Evolutionary conservation across 2,329 filamentous ascomycete species (phyloP), one percentile per base, ranked within the genome.

Genomic region (Fusarium succisae): DNA sequence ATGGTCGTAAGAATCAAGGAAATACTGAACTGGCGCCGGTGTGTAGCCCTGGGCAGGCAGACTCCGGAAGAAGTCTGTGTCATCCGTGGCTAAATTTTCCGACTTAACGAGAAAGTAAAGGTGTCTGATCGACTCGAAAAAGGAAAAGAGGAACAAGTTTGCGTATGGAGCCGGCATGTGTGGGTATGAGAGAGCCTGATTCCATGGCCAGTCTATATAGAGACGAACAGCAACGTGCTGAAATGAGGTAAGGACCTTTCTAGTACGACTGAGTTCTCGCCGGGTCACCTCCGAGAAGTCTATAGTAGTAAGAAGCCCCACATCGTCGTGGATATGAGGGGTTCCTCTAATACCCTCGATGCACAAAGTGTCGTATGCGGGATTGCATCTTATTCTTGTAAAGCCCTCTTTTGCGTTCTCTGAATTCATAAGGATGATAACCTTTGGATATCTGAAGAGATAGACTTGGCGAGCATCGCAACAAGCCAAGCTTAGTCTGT

Each of bases 221-320:
- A 54, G 32, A 10, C 32, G 13, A 17, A 54, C 13, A 24, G 50
- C 50, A 26, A 54, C 32, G 24, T 54, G 14, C 18, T 54, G 50
- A 26, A 38, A 54, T 5, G 50, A 54, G 24, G 18, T 17, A 17
- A 38, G 14, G 13, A 22, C 5, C 10, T 54, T 20, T 28, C 10
- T 37, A 5, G 13, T 26, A 22, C 32, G 26, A 3, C 0, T 2
- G 2, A 38, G 15, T 18, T 6, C 13, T 20, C 6, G 28, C 6
- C 7, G 30, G 11, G 48, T 6, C 22, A 2, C 17, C 28, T 6
- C 8, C 15, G 11, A 32, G 5, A 13, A n/a, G 3, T 2, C 12
- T n/a, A 5, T 3, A 32, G 15, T 5, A 18, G 22, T 9, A n/a
- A n/a, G n/a, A 4, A 0, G 9, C 18, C 2, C 10, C 20, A 8